These are phyloP conservation scores for Pestalotiopsis sp. DNA, from an alignment of 2,329 filamentous ascomycete genomes.

Conservation along the genomic window DNA sequence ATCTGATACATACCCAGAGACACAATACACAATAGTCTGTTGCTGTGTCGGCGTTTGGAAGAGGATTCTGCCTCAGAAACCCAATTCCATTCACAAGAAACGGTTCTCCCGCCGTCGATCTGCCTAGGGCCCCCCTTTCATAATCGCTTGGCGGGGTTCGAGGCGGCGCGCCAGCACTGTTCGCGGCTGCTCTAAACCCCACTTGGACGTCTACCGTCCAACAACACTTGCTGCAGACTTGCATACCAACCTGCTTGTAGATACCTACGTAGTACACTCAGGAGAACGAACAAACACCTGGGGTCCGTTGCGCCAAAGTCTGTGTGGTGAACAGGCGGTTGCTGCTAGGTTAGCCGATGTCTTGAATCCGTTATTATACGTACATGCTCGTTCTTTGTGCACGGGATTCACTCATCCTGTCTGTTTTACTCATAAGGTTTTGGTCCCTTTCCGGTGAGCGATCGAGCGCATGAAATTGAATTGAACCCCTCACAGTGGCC, in stretches of 20 bases:
- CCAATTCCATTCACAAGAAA: background rate
- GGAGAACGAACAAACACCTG: background rate
- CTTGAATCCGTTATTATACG: background rate
- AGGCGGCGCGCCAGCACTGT: background rate
- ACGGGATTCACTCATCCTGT: background rate
- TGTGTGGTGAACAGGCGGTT: background rate
- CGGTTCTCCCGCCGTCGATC: conserved; percentile 1
- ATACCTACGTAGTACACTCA: background rate
- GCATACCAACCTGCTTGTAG: background rate
- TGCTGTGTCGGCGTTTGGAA: background rate
- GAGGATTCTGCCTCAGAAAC: background rate
- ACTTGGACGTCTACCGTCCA: background rate
- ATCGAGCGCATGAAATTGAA: background rate
- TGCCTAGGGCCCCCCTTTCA: conserved; percentile 4
- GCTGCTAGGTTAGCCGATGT: background rate
- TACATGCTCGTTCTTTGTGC: background rate
- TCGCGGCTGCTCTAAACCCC: background rate
- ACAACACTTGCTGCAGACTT: background rate
- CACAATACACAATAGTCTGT: background rate
- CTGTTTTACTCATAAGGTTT: background rate
- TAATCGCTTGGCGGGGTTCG: conserved; percentile 1
- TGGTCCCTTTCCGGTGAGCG: background rate
- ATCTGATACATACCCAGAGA: background rate
- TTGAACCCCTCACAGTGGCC: background rate
- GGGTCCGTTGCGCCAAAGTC: background rate